phyloP scores from a whole-genome alignment of 352 stramenopile genomes.

The Phytophthora citricola region DNA sequence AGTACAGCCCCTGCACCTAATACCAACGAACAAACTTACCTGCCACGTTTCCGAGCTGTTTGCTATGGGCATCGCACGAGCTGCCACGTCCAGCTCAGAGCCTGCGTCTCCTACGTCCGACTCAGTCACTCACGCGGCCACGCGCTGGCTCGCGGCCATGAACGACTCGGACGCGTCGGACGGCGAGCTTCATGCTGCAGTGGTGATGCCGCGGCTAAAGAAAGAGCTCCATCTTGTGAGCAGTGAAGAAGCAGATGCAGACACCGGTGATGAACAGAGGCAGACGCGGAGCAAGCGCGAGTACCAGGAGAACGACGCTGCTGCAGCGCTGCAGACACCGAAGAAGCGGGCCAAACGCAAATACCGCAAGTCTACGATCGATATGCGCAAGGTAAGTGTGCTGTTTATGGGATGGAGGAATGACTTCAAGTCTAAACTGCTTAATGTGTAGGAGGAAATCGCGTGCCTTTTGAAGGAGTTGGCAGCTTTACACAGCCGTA shows the following conservation, averaged over 20 bases:
- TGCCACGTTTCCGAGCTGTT: not conserved
- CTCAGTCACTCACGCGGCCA: constrained; percentile 27
- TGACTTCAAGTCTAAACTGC: too few species aligned
- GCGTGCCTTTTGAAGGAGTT: constrained; percentile 34
- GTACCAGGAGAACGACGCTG: not conserved
- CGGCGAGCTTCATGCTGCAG: constrained; percentile 9
- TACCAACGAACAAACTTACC: not conserved
- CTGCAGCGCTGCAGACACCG: not conserved
- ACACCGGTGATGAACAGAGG: not conserved
- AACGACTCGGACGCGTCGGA: constrained; percentile 24
- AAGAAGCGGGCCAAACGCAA: constrained; percentile 33
- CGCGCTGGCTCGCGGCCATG: constrained; percentile 32
- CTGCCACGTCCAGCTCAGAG: not conserved
- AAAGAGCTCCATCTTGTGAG: constrained; percentile 4
- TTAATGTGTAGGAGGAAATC: constrained; percentile 34
- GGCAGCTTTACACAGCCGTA: constrained; percentile 21
- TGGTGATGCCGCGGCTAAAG: constrained; percentile 3
- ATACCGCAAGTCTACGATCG: constrained; percentile 35
- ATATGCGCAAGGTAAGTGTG: constrained; percentile 24
- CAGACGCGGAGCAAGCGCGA: constrained; percentile 18
- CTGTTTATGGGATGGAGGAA: not conserved
- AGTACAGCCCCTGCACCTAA: not conserved
- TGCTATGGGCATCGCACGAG: constrained; percentile 8
- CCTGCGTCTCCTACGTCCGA: constrained; percentile 6
- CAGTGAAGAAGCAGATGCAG: not conserved